Base-by-base conservation (phyloP, 352 stramenopile genomes). In the Phytophthora capsici region DNA sequence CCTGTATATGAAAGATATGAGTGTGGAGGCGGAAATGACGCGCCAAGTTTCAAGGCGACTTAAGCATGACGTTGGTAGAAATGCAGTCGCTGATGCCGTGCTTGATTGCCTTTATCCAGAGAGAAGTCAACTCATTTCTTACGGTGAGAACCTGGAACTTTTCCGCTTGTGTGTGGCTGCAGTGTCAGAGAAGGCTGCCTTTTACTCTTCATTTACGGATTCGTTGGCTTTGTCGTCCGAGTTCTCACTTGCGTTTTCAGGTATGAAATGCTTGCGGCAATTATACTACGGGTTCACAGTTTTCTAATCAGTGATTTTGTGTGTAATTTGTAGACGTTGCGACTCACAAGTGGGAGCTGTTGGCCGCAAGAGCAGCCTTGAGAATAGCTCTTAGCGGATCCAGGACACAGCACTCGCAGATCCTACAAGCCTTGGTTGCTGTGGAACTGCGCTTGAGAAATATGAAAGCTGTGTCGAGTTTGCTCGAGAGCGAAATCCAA, bases 221-320 rank as follows among this genome's bases (percentile, higher is more conserved):
- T 36, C 51, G 13, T 30, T 88, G 17, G 54, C 69, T 6, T 51
- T 75, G 5, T 71, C 74, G 2, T 65, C 75, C 14, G 62, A 64
- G 10, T 88, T 88, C 46, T 78, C 73, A 9, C 64, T 86, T 59
- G 30, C 45, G 0, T 88, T 86, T 69, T 75, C 68, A 41, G 74
- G 78, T 88, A 66, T 23, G 68, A 43, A 25, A 34, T 62, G 19
- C 38, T 8, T 36, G 23, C n/a, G 22, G 34, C 34, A 40, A 50
- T 22, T 44, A 32, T 47, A 19, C 8, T 20, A 16, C n/a, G 25
- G 40, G 14, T 26, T 36, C 37, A 19, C 23, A 5, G 38, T 37
- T 20, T 49, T 25, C 23, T 40, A 36, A 50, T 12, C 23, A 54
- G 30, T 28, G 5, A 5, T 60, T 57, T 12, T 8, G 8, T 34